Percentiles rank a stretch among this genome's conserved stretches.
Conservation (phyloP, 495 filamentous ascomycete genomes). For the Cudoniella acicularis region DNA sequence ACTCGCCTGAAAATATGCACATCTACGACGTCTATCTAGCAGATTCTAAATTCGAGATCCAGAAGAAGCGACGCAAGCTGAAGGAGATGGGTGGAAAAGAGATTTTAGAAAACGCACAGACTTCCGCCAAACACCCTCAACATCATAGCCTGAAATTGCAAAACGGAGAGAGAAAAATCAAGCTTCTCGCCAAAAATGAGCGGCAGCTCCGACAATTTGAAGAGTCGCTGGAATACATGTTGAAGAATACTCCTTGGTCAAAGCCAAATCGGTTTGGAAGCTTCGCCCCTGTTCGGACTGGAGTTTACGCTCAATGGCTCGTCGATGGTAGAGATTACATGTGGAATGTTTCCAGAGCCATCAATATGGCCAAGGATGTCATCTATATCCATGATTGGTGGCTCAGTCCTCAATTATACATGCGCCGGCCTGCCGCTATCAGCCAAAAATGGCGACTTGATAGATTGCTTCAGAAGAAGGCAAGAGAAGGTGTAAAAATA, state of each 20-base stretch:
- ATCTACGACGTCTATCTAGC: slow-evolving; percentile 98
- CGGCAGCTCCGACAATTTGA: slow-evolving; percentile 87
- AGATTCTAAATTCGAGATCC: slow-evolving; percentile 74
- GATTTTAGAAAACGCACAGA: slow-evolving; percentile 33
- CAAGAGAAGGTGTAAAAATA: slow-evolving; percentile 91
- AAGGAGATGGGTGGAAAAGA: slow-evolving; percentile 61
- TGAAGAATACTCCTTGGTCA: slow-evolving; percentile 73
- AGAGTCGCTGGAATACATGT: slow-evolving; percentile 85
- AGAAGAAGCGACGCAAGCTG: slow-evolving; percentile 55
- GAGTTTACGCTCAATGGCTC: slow-evolving; percentile 92
- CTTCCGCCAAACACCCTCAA: slow-evolving; percentile 57
- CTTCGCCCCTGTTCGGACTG: slow-evolving; percentile 84
- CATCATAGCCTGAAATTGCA: slow-evolving; percentile 81
- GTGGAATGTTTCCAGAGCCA: slow-evolving; percentile 97
- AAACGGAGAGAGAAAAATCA: slow-evolving; percentile 85
- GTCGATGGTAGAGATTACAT: slow-evolving; percentile 97
- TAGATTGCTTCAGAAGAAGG: slow-evolving; percentile 89
- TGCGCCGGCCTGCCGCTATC: slow-evolving; percentile 91
- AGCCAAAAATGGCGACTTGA: slow-evolving; percentile 99
- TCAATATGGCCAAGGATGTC: slow-evolving; percentile 96
- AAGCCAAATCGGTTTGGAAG: slow-evolving; percentile 83
- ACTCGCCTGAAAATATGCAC: slow-evolving; percentile 97
- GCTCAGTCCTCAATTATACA: slow-evolving; percentile 94
- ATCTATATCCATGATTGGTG: slow-evolving; percentile 99
- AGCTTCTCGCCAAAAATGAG: slow-evolving; percentile 89